These are phyloP conservation scores for Panicum virgatum DNA, from an alignment of 202 grass and related monocot species.

Conservation along the genomic window DNA sequence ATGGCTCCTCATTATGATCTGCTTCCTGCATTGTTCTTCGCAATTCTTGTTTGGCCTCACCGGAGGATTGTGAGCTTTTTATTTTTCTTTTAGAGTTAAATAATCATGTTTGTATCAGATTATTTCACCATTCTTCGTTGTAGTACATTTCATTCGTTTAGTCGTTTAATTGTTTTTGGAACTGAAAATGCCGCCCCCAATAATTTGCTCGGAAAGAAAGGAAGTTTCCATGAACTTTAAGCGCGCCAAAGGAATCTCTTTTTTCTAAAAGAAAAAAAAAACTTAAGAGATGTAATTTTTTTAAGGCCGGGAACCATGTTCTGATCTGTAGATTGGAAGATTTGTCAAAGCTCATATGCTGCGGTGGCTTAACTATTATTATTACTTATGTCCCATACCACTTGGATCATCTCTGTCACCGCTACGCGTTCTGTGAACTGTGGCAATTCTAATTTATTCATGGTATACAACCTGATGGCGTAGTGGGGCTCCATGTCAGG, in stretches of 20 bases:
- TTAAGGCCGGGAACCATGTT: background rate
- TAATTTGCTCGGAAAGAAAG: background rate
- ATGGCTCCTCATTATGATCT: background rate
- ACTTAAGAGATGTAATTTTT: background rate
- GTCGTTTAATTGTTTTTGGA: too few species aligned
- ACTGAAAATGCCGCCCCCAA: background rate
- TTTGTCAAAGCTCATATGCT: slow-evolving; percentile 20
- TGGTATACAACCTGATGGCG: background rate
- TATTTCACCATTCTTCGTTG: background rate
- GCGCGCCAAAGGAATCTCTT: slow-evolving; percentile 16
- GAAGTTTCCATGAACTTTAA: slow-evolving; percentile 30
- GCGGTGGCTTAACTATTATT: background rate
- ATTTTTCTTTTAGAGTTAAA: background rate
- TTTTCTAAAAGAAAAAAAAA: too few species aligned
- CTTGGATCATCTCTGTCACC: background rate
- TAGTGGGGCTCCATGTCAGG: background rate
- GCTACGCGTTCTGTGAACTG: background rate
- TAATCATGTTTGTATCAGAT: background rate
- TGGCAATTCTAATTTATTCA: background rate
- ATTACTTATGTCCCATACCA: background rate
- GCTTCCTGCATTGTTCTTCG: background rate
- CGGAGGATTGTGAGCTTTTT: background rate
- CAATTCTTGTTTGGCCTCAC: background rate
- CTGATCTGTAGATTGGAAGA: background rate
- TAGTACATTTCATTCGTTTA: too few species aligned